Evolutionary conservation across 2,329 filamentous ascomycete species (phyloP), one percentile per base, ranked within the genome.

Genomic region (Pseudogymnoascus sp.): DNA sequence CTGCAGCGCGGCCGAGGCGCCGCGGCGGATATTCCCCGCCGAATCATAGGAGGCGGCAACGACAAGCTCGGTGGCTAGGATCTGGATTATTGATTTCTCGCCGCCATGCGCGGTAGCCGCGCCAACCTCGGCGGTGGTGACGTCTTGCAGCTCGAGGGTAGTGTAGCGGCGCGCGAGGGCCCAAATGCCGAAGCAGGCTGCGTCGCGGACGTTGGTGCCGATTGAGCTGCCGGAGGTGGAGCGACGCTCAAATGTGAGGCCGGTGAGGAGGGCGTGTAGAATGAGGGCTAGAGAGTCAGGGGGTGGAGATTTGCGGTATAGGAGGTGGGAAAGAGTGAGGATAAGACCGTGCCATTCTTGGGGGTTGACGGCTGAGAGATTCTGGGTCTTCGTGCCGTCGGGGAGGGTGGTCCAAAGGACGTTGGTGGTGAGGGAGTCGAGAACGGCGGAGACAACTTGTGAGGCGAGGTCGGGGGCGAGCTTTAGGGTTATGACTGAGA

Each of bases 111-210:
- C 28, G 17, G 35, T 44, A 35, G 21, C 65, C 13, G 61, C 33
- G 28, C 65, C 26, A 65, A 64, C 15, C 65, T 64, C 1, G 78
- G 78, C 1, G 84, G 78, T 38, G 13, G 9, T 11, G 1, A 96
- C 82, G 0, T 79, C 79, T 10, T 88, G 79, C 6, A 97, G 80
- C 74, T 97, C 93, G 0, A 79, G 72, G 0, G 92, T 96, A 1
- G 85, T 87, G 70, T 97, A 99, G 63, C 93, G 87, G 63, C 95
- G 84, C 21, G 93, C 91, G 7, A 97, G 75, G 1, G 93, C 89
- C 95, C 95, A 99, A 23, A 97, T 88, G 6, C 95, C 95, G 73
- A 97, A 99, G 73, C 93, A 97, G 2, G 95, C 91, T 11, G 95
- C 93, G 77, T 99, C 95, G 57, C 95, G 86, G 15, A 99, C 93